Evolutionary conservation across 139 green algal genomes (phyloP), one percentile per base, ranked within the genome.

Genomic region (Chlamydomonas asymmetrica): DNA sequence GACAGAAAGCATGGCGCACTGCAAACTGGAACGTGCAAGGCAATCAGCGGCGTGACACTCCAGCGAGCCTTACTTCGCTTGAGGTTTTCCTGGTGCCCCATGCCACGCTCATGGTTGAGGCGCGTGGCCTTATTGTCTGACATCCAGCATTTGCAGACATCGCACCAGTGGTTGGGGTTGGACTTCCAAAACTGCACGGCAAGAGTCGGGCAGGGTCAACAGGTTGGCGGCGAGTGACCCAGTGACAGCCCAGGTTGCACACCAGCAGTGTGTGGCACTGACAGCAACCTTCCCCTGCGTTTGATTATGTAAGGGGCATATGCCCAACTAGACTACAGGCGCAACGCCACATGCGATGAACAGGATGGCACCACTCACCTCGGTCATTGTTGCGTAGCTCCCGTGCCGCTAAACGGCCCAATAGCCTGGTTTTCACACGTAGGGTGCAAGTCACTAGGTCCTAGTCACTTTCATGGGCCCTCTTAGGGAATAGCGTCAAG

Each of bases 81-180:
- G 20, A 91, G 73, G 64, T 84, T 88, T 6, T 80, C 75, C 68
- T 84, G 76, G 57, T 91, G 86, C 54, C 74, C 71, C 9, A 76
- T 74, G 18, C 83, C 86, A 0, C 67, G 65, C 63, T 91, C 86
- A 60, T 91, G 86, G 63, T 91, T 87, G 18, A 80, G 40, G 5
- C 59, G 73, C 13, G 86, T 73, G 9, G 65, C 62, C 39, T 85
- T 86, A 48, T 43, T 89, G 76, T 91, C 86, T 25, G 87, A 86
- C 73, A 91, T 76, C 86, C 86, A 91, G 39, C 78, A 85, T 49
- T 75, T 76, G 79, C 86, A 91, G 59, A 91, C 54, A 22, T 91
- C 86, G 62, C 85, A 88, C 80, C 80, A 89, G 45, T 86, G 71
- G 80, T 87, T 89, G 27, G 80, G 63, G 41, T 89, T 86, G 74